Conservation (phyloP, 2,329 filamentous ascomycete genomes). For the Cadophora sp. region DNA sequence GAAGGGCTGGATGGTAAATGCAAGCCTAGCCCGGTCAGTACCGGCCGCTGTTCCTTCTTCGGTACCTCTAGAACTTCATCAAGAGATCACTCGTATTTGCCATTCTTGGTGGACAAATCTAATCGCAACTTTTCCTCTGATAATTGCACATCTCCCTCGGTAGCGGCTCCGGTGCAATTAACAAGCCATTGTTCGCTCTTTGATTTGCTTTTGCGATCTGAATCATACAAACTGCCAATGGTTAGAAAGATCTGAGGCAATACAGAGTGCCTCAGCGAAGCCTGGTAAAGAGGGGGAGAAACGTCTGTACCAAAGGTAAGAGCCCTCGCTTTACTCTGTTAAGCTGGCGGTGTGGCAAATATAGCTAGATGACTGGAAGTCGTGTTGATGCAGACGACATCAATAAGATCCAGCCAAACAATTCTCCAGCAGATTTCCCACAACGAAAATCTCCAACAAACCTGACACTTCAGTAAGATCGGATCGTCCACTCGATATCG, state of each 20-base stretch:
- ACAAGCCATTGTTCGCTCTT: constrained; percentile 3
- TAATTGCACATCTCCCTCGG: constrained; percentile 5
- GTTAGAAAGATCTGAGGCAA: constrained; percentile 17
- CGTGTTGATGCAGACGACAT: constrained; percentile 1
- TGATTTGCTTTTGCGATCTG: background rate
- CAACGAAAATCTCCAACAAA: background rate
- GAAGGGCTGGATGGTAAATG: constrained; percentile 32
- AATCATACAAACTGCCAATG: background rate
- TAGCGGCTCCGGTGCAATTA: background rate
- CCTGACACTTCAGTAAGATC: background rate
- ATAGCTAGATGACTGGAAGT: constrained; percentile 26
- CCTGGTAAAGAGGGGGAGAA: constrained; percentile 28
- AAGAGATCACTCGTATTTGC: background rate
- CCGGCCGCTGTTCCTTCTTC: constrained; percentile 36
- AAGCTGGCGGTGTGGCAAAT: constrained; percentile 34
- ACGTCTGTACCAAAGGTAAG: constrained; percentile 29
- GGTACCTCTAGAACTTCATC: constrained; percentile 29
- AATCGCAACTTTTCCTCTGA: background rate
- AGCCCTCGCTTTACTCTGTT: constrained; percentile 23
- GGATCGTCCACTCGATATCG: background rate
- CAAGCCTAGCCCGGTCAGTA: constrained; percentile 23
- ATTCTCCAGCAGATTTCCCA: background rate
- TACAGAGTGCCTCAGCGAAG: constrained; percentile 24
- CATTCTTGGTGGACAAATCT: background rate
- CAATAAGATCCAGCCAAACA: constrained; percentile 1